Evolutionary conservation across 75 land plant species (phyloP), one percentile per base, ranked within the genome.

Genomic region (Picea sitchensis): DNA sequence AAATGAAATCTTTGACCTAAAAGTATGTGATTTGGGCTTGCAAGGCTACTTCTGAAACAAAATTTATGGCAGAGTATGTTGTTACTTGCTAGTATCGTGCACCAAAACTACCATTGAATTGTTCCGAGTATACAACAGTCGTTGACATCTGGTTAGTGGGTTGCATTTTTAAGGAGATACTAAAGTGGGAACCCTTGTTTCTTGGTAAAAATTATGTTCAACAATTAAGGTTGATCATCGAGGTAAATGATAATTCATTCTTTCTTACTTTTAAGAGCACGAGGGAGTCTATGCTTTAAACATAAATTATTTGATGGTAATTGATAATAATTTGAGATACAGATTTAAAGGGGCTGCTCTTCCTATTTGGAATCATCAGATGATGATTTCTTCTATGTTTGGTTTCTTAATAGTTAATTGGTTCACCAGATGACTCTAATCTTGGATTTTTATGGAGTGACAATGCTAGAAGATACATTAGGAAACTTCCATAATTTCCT

Each of bases 1-100:
- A 23, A 96, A 96, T 87, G 89, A 93, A 65, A 96, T 94, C 78
- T 96, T 95, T 82, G 99, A 96, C 77, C 85, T 94, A 31, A 96
- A 96, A 75, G 90, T 96, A 41, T 88, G 88, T 67, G 99, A 96
- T 69, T 96, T 84, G 98, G 99, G 36, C 91, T 96, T 77, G 98
- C 99, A 68, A 88, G 98, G 4, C 95, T 44, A 95, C 93, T 30
- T 92, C 94, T 71, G 99, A 96, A 84, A 91, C 95, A n/a, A 95
- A 96, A 79, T 94, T 94, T 85, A 95, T 94, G 98, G 94, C 99
- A 1, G 98, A 96, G 80, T 96, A 96, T 88, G 99, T 96, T 67
- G 99, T 96, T 26, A 96, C 99, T 17, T 87, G 99, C 11, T 96
- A 97, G 97, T 96, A 96, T 60, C 89, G 95, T 47, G 99, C 98